phyloP scores from a whole-genome alignment of 75 land plant species.

The Pseudotsuga menziesii region DNA sequence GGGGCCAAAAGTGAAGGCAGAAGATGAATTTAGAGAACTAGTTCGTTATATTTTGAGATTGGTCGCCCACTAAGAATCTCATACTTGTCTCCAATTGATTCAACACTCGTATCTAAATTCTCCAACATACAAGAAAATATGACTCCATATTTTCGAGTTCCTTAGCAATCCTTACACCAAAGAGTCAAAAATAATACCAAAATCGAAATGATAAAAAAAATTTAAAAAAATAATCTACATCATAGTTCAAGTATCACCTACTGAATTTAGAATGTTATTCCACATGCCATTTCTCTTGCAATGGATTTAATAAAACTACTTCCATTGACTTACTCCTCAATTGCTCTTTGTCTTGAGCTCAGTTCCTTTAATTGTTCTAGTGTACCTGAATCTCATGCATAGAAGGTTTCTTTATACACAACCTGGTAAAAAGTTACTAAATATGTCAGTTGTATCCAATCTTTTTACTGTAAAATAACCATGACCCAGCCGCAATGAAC shows the following conservation, averaged over 20 bases:
- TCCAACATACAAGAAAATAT: constrained; percentile 65
- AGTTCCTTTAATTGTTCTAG: too few species aligned
- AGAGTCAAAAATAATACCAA: neutral
- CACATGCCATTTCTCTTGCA: too few species aligned
- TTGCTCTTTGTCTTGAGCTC: too few species aligned
- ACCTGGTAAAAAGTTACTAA: too few species aligned
- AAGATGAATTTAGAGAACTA: constrained; percentile 48
- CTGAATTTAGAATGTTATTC: constrained; percentile 32
- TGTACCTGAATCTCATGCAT: too few species aligned
- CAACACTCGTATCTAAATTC: constrained; percentile 42
- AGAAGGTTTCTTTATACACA: too few species aligned
- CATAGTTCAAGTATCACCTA: constrained; percentile 33
- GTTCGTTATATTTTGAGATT: constrained; percentile 59
- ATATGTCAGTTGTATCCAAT: too few species aligned
- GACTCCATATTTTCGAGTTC: constrained; percentile 65
- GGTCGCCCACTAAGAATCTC: constrained; percentile 40
- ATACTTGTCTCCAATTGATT: constrained; percentile 17
- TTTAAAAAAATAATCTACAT: neutral
- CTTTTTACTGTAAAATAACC: too few species aligned
- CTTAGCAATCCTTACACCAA: constrained; percentile 21
- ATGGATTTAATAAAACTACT: too few species aligned
- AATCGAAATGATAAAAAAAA: neutral
- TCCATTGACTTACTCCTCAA: too few species aligned
- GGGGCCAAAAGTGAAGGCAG: constrained; percentile 32
- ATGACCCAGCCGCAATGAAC: too few species aligned